Percentiles rank a stretch among this genome's conserved stretches.
These are phyloP conservation scores for Sanghuangporus weigelae DNA, from an alignment of 1,284 basidiomycete genomes.

Conservation along the genomic window DNA sequence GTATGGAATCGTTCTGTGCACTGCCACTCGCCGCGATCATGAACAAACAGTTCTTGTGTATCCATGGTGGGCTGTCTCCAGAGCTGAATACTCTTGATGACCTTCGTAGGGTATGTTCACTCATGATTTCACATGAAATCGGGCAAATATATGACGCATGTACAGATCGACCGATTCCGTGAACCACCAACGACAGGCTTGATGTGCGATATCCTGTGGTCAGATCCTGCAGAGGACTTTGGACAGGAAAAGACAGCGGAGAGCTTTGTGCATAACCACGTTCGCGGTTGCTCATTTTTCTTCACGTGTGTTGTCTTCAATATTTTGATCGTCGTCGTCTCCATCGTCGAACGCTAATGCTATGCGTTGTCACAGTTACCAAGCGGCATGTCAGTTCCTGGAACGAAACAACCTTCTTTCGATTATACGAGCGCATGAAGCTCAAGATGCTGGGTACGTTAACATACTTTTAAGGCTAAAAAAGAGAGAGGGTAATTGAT, in stretches of 20 bases:
- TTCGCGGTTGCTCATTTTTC: conserved; percentile 94
- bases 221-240: conserved; percentile 92
- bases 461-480: background rate
- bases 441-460: conserved; percentile 88
- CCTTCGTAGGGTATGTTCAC: conserved; percentile 58
- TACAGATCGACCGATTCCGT: conserved; percentile 89
- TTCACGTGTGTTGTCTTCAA: conserved; percentile 65
- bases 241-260: conserved; percentile 85
- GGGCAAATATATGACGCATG: background rate
- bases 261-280: conserved; percentile 89
- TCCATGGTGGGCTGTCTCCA: conserved; percentile 89
- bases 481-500: background rate
- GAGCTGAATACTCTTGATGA: conserved; percentile 91
- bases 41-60: conserved; percentile 97
- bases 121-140: background rate
- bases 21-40: conserved; percentile 90
- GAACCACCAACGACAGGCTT: conserved; percentile 92
- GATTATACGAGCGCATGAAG: conserved; percentile 93
- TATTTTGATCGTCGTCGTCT: background rate
- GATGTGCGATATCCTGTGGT: conserved; percentile 96
- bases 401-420: conserved; percentile 93
- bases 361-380: conserved; percentile 52
- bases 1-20: conserved; percentile 91
- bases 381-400: conserved; percentile 89
- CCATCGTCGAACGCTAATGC: conserved; percentile 10